Evolutionary conservation across 1,139 yeast genomes (phyloP), one percentile per base, ranked within the genome.

Genomic region (Keqinozyma sinolaborantium): DNA sequence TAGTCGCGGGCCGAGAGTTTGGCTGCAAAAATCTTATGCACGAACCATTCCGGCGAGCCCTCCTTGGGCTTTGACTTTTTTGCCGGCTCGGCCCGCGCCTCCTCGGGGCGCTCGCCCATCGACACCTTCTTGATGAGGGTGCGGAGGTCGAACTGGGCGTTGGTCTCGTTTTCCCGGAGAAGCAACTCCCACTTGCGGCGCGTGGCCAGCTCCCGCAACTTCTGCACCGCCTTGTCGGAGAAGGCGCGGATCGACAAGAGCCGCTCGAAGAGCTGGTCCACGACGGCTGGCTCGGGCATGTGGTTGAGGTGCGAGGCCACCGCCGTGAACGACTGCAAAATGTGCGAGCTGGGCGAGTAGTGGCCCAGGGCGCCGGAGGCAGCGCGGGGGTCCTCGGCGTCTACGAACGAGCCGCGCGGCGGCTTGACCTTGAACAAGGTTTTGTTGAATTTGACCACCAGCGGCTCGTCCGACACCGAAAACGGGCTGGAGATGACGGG

Each of bases 171-270:
- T 39, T 70, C 75, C 29, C 68, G 45, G 14, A 69, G 42, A n/a
- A 70, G 45, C 10, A 70, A 46, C 38, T 70, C 74, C 75, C 75
- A 70, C 43, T 70, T 70, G 19, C 76, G 40, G 32, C 51, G 55
- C 1, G 60, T 49, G 2, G 70, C 52, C 36, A 55, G 64, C 12
- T 54, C 58, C 26, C 59, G 35, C 27, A 65, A 45, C 2, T 62
- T 48, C 26, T 45, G 49, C 12, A 63, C 39, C 1, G 71, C 69
- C 24, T 53, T 50, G 2, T 53, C 63, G 1, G 70, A 53, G 34
- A 70, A 68, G 0, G 55, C 70, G 33, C 74, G 43, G 1, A 55
- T 56, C 10, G 70, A 53, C 6, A 70, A 48, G 16, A 70, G 44
- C 30, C 55, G 51, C 34, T 67, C 72, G 40, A 70, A 70, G 9